phyloP scores from a whole-genome alignment of 768 basidiomycete genomes.

The Calocybe indica region DNA sequence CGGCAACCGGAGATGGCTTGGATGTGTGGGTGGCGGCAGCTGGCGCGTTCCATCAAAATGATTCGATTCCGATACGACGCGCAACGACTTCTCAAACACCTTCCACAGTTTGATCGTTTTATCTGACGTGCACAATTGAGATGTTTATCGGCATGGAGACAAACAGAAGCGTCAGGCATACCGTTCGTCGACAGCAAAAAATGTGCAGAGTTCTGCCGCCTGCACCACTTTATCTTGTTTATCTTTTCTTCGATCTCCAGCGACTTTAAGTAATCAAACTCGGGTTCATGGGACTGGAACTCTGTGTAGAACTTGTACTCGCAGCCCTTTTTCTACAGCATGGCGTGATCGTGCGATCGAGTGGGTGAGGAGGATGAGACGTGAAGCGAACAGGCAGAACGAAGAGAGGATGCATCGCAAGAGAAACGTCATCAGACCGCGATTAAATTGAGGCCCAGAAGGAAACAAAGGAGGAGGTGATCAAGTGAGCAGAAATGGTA shows the following conservation, averaged over 20 bases:
- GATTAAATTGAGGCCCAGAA: conserved; percentile 23
- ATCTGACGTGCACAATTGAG: conserved; percentile 45
- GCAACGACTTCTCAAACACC: conserved; percentile 97
- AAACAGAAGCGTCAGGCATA: conserved; percentile 26
- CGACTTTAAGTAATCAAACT: conserved; percentile 99
- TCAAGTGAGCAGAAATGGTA: conserved; percentile 7
- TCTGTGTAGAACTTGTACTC: conserved; percentile 99
- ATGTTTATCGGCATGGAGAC: not conserved
- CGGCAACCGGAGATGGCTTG: conserved; percentile 74
- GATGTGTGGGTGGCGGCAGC: conserved; percentile 52
- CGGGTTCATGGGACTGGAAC: conserved; percentile 99
- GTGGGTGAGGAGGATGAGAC: conserved; percentile 12
- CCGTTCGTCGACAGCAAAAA: conserved; percentile 97
- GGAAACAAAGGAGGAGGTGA: conserved; percentile 9
- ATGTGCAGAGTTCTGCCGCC: conserved; percentile 94
- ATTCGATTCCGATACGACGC: conserved; percentile 96
- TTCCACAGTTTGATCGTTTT: conserved; percentile 99
- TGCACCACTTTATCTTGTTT: conserved; percentile 99
- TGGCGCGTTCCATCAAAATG: conserved; percentile 75
- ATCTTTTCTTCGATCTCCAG: conserved; percentile 99
- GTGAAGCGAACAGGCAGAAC: conserved; percentile 4
- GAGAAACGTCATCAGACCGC: conserved; percentile 19
- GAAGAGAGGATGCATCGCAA: conserved; percentile 9
- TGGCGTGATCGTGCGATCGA: conserved; percentile 13
- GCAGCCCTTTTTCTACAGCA: conserved; percentile 91